Base-by-base conservation (phyloP, 495 filamentous ascomycete species). In the Penicillium riverlandense region DNA sequence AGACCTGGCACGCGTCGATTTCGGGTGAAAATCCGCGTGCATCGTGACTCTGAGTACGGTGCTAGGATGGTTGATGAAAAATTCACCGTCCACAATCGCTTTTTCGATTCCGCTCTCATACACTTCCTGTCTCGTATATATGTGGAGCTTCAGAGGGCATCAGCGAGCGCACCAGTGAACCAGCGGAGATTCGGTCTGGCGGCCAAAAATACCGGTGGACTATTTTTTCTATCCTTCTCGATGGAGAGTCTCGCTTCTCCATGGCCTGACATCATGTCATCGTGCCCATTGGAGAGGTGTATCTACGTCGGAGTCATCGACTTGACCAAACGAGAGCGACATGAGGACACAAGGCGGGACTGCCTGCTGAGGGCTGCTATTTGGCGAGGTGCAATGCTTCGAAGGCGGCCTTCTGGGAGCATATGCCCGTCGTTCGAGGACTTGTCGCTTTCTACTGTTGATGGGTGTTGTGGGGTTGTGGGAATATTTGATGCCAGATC, bases 161-260 rank as follows among this genome's bases (percentile, higher is more conserved):
- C 72, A 78, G 76, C 77, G 79, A 82, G 79, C 75, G 72, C 64
- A 75, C 71, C 72, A 79, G 79, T 75, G 71, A 67, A 58, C 58
- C 47, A 69, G 59, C 59, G 69, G 57, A 48, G 40, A 43, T 50
- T 28, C 44, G 47, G 34, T 38, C 40, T 38, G 47, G 37, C 8
- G 41, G 29, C 35, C 30, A 32, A 46, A 46, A 40, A 38, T 32
- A 22, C 38, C 29, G 11, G 16, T 11, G 27, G 11, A 16, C 12
- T 8, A 40, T n/a, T 38, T n/a, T 44, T 37, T 41, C 29, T 11
- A 35, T 35, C 37, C 30, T 29, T 35, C 29, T 43, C 30, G 4
- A 7, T 32, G n/a, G 49, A 39, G 41, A 34, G 35, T 51, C 44
- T 37, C 33, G 41, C 47, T 53, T 35, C 12, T 46, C 37, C 37